These are phyloP conservation scores for Trapa incisa DNA, from an alignment of 345 rosid genomes.

Conservation along the genomic window DNA sequence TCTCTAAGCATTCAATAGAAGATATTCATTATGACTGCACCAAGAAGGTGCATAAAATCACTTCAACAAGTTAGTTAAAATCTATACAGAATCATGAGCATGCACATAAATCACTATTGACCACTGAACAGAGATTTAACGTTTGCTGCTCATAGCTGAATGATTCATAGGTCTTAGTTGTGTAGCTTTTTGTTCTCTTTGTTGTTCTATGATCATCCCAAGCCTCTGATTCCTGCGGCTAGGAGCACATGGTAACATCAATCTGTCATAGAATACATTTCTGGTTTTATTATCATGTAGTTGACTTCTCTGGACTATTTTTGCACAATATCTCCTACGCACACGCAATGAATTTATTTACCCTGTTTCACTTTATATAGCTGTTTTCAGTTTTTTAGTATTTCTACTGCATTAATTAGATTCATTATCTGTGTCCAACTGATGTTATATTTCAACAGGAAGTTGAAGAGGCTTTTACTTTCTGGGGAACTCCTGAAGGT, in stretches of 20 bases:
- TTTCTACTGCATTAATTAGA: not conserved
- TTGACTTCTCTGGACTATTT: not conserved
- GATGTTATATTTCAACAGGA: slow-evolving; percentile 35
- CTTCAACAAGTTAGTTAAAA: too few relatives aligned
- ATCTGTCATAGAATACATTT: not conserved
- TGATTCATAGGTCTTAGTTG: not conserved
- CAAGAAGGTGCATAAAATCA: too few relatives aligned
- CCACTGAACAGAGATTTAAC: too few relatives aligned
- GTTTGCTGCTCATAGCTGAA: not conserved
- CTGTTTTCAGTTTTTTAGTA: not conserved
- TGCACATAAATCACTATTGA: too few relatives aligned
- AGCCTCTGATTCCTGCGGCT: not conserved
- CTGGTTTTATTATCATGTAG: not conserved
- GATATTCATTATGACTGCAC: too few relatives aligned
- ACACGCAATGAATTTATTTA: not conserved
- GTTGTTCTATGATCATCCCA: not conserved
- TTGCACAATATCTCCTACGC: not conserved
- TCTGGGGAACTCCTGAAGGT: slow-evolving; percentile 94
- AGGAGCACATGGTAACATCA: not conserved
- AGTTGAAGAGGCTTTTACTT: slow-evolving; percentile 70
- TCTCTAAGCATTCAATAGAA: too few relatives aligned
- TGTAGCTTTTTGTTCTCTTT: not conserved
- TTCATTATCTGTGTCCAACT: not conserved
- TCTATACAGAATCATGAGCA: too few relatives aligned
- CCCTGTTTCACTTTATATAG: not conserved